Evolutionary conservation across 306 rosid species (phyloP).

Genomic region (Fragaria iinumae): DNA sequence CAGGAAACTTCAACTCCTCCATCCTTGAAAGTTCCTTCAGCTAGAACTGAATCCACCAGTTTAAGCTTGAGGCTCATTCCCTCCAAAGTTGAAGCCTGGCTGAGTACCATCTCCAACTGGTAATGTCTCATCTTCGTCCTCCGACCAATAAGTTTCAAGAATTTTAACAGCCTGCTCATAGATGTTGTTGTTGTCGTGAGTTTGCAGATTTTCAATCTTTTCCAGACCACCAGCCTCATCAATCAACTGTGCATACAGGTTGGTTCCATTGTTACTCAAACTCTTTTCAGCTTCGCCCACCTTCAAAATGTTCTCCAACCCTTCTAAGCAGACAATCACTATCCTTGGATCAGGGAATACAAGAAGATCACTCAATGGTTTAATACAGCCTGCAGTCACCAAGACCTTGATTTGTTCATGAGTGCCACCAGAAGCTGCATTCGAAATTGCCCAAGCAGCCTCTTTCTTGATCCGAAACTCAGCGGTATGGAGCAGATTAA

Average conservation of each 20-base stretch:
- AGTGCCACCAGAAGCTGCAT: slow-evolving; percentile 95
- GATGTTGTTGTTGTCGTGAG: slow-evolving; percentile 91
- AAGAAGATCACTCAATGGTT: slow-evolving; percentile 86
- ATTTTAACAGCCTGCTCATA: slow-evolving; percentile 88
- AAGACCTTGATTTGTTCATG: slow-evolving; percentile 78
- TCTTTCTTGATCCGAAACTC: slow-evolving; percentile 93
- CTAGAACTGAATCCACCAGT: no score
- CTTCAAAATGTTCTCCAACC: slow-evolving; percentile 82
- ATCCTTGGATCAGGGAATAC: slow-evolving; percentile 91
- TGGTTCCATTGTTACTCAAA: slow-evolving; percentile 56
- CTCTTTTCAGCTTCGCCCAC: slow-evolving; percentile 84
- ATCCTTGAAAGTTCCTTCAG: no score
- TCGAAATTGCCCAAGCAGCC: slow-evolving; percentile 94
- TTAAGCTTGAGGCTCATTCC: no score
- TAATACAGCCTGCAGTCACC: slow-evolving; percentile 78
- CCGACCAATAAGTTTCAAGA: slow-evolving; percentile 87
- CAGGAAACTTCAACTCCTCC: no score
- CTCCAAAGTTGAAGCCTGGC: no score
- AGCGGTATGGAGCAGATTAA: slow-evolving; percentile 83
- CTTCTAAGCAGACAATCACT: slow-evolving; percentile 83
- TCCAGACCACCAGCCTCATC: slow-evolving; percentile 92
- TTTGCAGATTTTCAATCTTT: slow-evolving; percentile 83
- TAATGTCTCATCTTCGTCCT: slow-evolving; percentile 65
- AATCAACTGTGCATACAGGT: slow-evolving; percentile 74
- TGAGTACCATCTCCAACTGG: no score